Evolutionary conservation across 2,329 filamentous ascomycete genomes (phyloP).

Genomic region (Fusarium tuaranense): DNA sequence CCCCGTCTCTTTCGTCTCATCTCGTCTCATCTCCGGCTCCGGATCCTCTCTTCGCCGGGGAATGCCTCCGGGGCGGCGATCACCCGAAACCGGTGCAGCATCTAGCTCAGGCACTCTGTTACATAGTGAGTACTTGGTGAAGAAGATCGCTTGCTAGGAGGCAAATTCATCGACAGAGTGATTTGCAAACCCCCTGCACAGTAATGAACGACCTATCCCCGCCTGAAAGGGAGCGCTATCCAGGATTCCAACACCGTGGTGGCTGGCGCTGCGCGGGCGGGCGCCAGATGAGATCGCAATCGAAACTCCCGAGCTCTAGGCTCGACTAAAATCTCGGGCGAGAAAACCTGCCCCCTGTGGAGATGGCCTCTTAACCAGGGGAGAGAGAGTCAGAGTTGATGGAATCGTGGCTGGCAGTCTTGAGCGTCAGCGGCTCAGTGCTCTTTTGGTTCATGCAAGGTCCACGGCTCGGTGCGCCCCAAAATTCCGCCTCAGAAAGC

Average conservation of each 20-base stretch:
- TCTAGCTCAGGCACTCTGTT: conserved; percentile 13
- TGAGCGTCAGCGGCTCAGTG: conserved; percentile 5
- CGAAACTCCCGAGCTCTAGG: conserved; percentile 19
- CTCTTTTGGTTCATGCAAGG: conserved; percentile 19
- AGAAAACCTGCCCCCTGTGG: conserved; percentile 6
- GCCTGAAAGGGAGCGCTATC: conserved; percentile 19
- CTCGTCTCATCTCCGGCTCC: conserved; percentile 21
- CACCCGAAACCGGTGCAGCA: conserved; percentile 17
- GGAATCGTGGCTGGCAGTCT: conserved; percentile 17
- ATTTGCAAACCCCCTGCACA: neutral
- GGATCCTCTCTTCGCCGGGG: conserved; percentile 14
- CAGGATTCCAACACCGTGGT: conserved; percentile 14
- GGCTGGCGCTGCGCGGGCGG: conserved; percentile 9
- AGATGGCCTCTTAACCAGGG: conserved; percentile 8
- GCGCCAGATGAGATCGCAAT: conserved; percentile 33
- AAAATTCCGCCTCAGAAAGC: conserved; percentile 16
- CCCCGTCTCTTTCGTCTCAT: conserved; percentile 5
- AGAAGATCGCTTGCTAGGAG: neutral
- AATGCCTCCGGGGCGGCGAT: conserved; percentile 33
- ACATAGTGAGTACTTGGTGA: neutral
- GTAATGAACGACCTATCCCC: conserved; percentile 12
- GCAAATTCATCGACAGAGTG: neutral
- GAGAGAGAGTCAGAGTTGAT: neutral
- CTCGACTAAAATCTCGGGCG: conserved; percentile 43
- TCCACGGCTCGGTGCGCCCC: conserved; percentile 8